A percentile compares a stretch with the other conserved stretches of the same genome.
Conservation (phyloP, 176 grass and related monocot genomes). For the Alloteropsis semialata region DNA sequence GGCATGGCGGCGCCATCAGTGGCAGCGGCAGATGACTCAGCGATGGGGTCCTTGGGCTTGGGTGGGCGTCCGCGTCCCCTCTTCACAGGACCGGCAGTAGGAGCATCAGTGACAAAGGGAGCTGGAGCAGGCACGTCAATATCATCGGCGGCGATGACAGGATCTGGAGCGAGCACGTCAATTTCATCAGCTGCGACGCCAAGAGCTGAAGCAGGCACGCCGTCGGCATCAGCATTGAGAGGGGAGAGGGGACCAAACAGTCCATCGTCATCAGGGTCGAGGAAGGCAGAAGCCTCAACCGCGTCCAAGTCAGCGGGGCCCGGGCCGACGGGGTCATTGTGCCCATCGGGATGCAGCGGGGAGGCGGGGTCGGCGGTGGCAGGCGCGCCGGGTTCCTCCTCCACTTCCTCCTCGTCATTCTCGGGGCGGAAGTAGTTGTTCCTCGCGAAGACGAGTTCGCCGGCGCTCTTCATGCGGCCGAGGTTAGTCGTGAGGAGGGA, state of each 20-base stretch:
- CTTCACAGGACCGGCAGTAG: slow-evolving; percentile 18
- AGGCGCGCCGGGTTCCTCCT: not conserved
- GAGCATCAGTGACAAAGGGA: not conserved
- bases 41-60: slow-evolving; percentile 40
- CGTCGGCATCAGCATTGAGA: not conserved
- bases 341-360: slow-evolving; percentile 3
- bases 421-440: slow-evolving; percentile 53
- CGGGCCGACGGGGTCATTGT: slow-evolving; percentile 1
- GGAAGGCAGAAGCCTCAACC: too few relatives aligned
- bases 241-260: not conserved
- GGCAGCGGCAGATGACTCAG: not conserved
- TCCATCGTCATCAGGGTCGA: not conserved
- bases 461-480: slow-evolving; percentile 61
- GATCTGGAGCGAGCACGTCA: not conserved
- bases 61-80: slow-evolving; percentile 65
- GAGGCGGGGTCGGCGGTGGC: not conserved
- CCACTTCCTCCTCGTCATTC: not conserved
- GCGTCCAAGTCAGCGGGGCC: not conserved
- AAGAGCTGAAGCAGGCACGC: not conserved
- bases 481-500: slow-evolving; percentile 62
- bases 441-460: slow-evolving; percentile 50
- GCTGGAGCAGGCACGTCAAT: not conserved
- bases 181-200: not conserved
- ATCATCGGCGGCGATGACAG: not conserved
- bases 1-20: not conserved